Base-by-base conservation (phyloP, 805 yeast species). In the Yamadazyma sp. region DNA sequence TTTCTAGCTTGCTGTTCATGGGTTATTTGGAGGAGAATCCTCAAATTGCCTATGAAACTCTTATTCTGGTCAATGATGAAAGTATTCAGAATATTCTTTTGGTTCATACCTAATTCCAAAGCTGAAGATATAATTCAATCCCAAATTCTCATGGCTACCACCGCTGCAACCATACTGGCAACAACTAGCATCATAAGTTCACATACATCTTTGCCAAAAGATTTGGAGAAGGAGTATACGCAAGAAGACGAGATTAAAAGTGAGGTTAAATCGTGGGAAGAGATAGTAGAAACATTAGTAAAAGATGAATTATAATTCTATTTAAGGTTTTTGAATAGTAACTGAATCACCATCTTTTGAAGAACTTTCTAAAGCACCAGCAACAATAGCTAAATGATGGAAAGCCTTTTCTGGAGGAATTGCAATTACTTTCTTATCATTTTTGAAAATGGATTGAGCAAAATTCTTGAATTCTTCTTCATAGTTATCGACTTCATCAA, bases 341-440 rank as follows among this genome's bases (percentile, higher is more conserved):
- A 77, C 75, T 30, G 70, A 56, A 33, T 60, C 56, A 50, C 85
- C 86, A 37, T 70, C 64, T 22, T 70, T 59, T 12, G 63, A 48
- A 24, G 86, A 76, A 39, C 93, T 81, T 45, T 82, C 81, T 23
- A 91, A 62, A 40, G 86, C 84, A 18, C 96, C 98, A 37, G 78
- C 95, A 39, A 91, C 78, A 48, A 86, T 75, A 5, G 96, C 96
- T 58, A 89, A 76, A 60, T 91, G 98, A 60, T 89, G 96, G 79
- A 84, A 89, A 5, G 94, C 87, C 43, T 69, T 73, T 44, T 76
- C 82, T 17, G 96, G 95, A n/a, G 80, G 70, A 27, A 76, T 75
- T 26, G 54, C 63, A 33, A 82, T 60, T 36, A 75, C 44, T 3
- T 65, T 50, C 61, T 84, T 84, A 56, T 85, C 86, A 44, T 76